Percentiles rank a stretch among this genome's conserved stretches.
Conservation (phyloP, 441 rosid species). For the Populus hybrid region DNA sequence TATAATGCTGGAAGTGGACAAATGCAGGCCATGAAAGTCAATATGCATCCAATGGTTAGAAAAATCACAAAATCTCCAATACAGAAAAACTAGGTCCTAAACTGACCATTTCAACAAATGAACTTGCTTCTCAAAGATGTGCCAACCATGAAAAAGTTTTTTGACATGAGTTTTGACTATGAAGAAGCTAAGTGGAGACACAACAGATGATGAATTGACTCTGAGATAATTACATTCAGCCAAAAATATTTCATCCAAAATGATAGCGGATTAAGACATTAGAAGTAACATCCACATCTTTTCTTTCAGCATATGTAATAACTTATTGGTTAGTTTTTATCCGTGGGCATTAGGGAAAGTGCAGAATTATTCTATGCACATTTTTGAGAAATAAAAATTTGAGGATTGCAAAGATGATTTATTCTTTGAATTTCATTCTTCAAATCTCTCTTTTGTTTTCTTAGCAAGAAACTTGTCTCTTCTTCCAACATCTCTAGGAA, state of each 20-base stretch:
- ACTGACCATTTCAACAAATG: neutral
- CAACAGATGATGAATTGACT: neutral
- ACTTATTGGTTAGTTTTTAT: neutral
- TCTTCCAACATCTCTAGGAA: neutral
- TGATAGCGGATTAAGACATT: neutral
- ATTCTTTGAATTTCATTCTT: neutral
- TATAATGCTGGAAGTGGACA: slow-evolving; percentile 62
- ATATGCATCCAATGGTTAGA: slow-evolving; percentile 2
- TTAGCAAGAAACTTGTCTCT: neutral
- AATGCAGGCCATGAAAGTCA: slow-evolving; percentile 16
- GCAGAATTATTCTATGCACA: neutral
- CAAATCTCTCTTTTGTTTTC: no score
- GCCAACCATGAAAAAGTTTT: neutral
- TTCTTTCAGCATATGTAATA: neutral
- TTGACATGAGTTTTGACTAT: neutral
- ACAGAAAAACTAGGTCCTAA: neutral
- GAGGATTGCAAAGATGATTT: neutral
- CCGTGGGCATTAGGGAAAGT: neutral
- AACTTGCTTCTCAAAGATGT: neutral
- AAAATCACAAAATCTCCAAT: neutral
- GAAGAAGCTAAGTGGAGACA: neutral
- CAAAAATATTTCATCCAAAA: no score
- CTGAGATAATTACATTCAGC: neutral
- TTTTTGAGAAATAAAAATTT: no score
- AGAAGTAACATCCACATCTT: neutral